Conservation (phyloP, 768 basidiomycete genomes). For the Hysterangium stoloniferum region DNA sequence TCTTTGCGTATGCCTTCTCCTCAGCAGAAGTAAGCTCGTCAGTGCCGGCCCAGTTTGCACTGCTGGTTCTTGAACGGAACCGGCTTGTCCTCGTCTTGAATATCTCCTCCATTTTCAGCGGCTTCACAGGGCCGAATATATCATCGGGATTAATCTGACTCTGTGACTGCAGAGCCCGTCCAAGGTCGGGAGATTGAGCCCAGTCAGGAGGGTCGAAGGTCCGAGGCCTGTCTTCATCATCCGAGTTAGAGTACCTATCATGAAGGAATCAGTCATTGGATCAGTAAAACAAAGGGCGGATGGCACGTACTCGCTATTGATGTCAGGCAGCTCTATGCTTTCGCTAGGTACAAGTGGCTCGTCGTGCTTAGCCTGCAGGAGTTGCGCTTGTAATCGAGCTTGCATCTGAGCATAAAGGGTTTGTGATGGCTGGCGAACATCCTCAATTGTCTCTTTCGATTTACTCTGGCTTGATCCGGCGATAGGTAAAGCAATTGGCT, state of each 20-base stretch:
- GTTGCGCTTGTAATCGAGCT: slow-evolving; percentile 25
- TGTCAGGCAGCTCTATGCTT: slow-evolving; percentile 88
- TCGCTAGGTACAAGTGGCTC: slow-evolving; percentile 51
- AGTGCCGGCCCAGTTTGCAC: slow-evolving; percentile 94
- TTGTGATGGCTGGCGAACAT: slow-evolving; percentile 50
- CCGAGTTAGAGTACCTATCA: slow-evolving; percentile 79
- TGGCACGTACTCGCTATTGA: slow-evolving; percentile 66
- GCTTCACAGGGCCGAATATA: slow-evolving; percentile 84
- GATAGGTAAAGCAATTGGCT: slow-evolving; percentile 18
- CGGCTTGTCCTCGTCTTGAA: slow-evolving; percentile 73
- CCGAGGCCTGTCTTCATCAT: slow-evolving; percentile 72
- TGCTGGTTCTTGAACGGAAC: slow-evolving; percentile 86
- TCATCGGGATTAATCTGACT: slow-evolving; percentile 85
- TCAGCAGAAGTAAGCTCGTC: slow-evolving; percentile 81
- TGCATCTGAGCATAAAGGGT: slow-evolving; percentile 56
- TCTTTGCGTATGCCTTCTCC: slow-evolving; percentile 76
- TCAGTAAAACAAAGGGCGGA: not conserved
- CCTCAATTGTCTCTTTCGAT: slow-evolving; percentile 29
- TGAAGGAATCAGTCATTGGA: not conserved
- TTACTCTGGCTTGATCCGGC: slow-evolving; percentile 44
- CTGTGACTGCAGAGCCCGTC: slow-evolving; percentile 71
- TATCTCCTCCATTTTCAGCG: slow-evolving; percentile 87
- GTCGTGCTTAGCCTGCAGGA: slow-evolving; percentile 30
- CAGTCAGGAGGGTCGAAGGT: slow-evolving; percentile 76
- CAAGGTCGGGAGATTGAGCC: slow-evolving; percentile 87